These are phyloP conservation scores for Aspergillus saccharolyticus DNA, from an alignment of 495 filamentous ascomycete species.

Conservation along the genomic window DNA sequence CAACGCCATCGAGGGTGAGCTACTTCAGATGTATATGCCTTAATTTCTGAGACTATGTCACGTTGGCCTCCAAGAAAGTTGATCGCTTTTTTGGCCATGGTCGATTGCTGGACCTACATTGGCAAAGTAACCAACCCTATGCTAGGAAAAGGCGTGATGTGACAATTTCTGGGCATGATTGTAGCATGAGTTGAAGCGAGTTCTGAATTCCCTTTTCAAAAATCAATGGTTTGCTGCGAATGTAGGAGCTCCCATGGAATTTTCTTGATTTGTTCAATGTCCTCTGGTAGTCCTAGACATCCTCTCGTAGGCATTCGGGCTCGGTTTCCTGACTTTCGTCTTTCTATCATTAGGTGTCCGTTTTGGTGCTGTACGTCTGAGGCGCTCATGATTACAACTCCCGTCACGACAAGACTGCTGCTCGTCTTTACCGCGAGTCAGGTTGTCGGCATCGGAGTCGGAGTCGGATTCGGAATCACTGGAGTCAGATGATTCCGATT, in stretches of 20 bases:
- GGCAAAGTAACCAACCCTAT: no score
- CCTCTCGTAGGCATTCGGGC: conserved; percentile 94
- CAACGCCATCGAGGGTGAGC: no score
- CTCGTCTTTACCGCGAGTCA: neutral
- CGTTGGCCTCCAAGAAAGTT: no score
- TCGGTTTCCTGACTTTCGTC: conserved; percentile 56
- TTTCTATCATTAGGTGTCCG: conserved; percentile 22
- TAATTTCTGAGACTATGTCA: no score
- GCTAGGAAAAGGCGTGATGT: no score
- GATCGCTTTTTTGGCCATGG: no score
- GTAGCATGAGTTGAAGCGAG: no score
- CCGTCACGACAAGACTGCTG: neutral
- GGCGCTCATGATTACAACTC: neutral
- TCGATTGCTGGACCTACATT: no score
- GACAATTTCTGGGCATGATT: no score
- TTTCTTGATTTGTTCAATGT: neutral
- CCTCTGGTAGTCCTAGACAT: conserved; percentile 56
- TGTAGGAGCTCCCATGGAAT: neutral
- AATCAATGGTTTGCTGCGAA: neutral
- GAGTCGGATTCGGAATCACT: conserved; percentile 61
- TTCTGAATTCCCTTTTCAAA: neutral
- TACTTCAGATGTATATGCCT: no score
- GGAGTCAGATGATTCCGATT: conserved; percentile 60
- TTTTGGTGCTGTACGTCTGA: conserved; percentile 27
- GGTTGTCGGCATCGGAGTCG: conserved; percentile 44